Conservation (phyloP, 768 basidiomycete genomes). For the Leccinum variicolor region DNA sequence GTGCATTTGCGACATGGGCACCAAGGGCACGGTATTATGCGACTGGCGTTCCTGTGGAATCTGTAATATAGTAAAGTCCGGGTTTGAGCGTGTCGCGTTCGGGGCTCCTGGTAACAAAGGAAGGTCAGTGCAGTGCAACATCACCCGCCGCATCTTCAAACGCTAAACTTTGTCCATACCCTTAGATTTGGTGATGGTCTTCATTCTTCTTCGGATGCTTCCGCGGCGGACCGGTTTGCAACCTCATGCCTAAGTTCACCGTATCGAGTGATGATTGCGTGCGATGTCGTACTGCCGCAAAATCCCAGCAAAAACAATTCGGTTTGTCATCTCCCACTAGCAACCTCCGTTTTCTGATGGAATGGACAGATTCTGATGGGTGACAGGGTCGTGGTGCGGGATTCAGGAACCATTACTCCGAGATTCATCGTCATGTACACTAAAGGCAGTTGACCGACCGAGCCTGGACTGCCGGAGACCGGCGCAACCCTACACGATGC, state of each 20-base stretch:
- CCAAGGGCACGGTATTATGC: slow-evolving; percentile 49
- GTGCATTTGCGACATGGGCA: slow-evolving; percentile 67
- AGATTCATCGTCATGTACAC: slow-evolving; percentile 59
- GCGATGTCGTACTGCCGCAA: slow-evolving; percentile 46
- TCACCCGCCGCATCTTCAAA: background rate
- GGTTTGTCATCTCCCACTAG: slow-evolving; percentile 20
- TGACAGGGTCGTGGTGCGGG: slow-evolving; percentile 51
- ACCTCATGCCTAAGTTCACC: slow-evolving; percentile 67
- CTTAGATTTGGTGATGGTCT: slow-evolving; percentile 58
- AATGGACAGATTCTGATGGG: slow-evolving; percentile 41
- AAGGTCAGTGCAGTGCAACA: slow-evolving; percentile 37
- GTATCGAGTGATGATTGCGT: slow-evolving; percentile 63
- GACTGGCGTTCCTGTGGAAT: slow-evolving; percentile 63
- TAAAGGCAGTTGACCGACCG: slow-evolving; percentile 30
- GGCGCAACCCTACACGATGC: slow-evolving; percentile 17
- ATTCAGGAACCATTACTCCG: slow-evolving; percentile 54
- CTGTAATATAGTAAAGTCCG: slow-evolving; percentile 55
- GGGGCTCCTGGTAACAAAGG: slow-evolving; percentile 50
- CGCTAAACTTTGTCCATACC: slow-evolving; percentile 1
- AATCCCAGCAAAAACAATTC: slow-evolving; percentile 22
- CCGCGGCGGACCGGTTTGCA: slow-evolving; percentile 54
- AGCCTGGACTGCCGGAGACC: slow-evolving; percentile 15
- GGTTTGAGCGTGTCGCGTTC: slow-evolving; percentile 57
- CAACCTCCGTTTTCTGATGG: slow-evolving; percentile 26
- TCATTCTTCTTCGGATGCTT: slow-evolving; percentile 60